Percentiles rank a stretch among this genome's conserved stretches.
Evolutionary conservation across 2,329 filamentous ascomycete genomes (phyloP).

Genomic region (Xylaria digitata): DNA sequence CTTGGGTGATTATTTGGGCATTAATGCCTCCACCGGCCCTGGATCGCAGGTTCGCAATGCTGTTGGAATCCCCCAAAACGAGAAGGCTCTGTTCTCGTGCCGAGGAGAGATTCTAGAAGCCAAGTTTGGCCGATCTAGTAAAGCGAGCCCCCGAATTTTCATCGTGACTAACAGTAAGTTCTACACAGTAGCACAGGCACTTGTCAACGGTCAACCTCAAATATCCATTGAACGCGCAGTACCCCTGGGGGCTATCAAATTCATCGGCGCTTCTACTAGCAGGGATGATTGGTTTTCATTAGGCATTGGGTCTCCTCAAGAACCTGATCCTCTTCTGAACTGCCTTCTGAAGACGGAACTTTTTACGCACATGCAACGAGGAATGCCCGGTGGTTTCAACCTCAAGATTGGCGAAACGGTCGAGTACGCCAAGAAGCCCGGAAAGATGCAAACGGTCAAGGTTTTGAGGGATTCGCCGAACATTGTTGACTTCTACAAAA

Average conservation of each 20-base stretch:
- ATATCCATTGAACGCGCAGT: slow-evolving; percentile 86
- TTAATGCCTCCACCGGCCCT: slow-evolving; percentile 82
- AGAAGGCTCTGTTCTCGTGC: slow-evolving; percentile 88
- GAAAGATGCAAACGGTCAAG: slow-evolving; percentile 90
- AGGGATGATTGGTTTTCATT: slow-evolving; percentile 98
- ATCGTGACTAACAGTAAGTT: slow-evolving; percentile 87
- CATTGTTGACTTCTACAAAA: slow-evolving; percentile 90
- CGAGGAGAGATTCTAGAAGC: slow-evolving; percentile 89
- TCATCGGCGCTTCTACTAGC: slow-evolving; percentile 80
- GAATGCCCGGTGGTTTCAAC: slow-evolving; percentile 82
- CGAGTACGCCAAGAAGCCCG: slow-evolving; percentile 97
- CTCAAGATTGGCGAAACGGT: slow-evolving; percentile 86
- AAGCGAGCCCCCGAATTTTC: slow-evolving; percentile 85
- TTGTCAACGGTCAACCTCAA: slow-evolving; percentile 83
- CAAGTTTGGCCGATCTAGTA: slow-evolving; percentile 96
- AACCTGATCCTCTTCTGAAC: slow-evolving; percentile 91
- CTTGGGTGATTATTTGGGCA: slow-evolving; percentile 92
- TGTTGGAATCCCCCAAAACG: slow-evolving; percentile 76
- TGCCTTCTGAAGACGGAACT: slow-evolving; percentile 97
- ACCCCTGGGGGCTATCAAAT: slow-evolving; percentile 88
- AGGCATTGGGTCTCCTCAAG: slow-evolving; percentile 87
- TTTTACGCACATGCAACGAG: slow-evolving; percentile 88
- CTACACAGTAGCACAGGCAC: slow-evolving; percentile 86
- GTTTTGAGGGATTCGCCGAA: slow-evolving; percentile 86
- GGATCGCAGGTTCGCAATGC: slow-evolving; percentile 83